These are phyloP conservation scores for Oryza nivara DNA, from an alignment of 176 grass and related monocot genomes.

Conservation along the genomic window DNA sequence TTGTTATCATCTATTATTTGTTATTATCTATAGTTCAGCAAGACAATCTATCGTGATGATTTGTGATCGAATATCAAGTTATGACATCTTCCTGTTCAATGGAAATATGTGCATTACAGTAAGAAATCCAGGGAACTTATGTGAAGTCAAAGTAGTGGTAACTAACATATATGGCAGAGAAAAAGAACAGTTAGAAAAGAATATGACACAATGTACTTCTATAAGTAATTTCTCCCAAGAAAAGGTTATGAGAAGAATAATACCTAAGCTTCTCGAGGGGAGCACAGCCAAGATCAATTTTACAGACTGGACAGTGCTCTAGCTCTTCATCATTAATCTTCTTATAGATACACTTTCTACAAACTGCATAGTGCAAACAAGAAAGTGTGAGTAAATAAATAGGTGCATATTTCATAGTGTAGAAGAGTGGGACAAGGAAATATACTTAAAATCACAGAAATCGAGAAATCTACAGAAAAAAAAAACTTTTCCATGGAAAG, in stretches of 20 bases:
- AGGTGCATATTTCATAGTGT: conserved; percentile 23
- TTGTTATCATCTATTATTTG: neutral
- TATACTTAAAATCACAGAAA: conserved; percentile 3
- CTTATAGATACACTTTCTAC: conserved; percentile 83
- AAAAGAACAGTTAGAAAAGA: conserved; percentile 35
- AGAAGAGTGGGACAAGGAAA: neutral
- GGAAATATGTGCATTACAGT: conserved; percentile 21
- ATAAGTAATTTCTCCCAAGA: neutral
- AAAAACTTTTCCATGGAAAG: conserved; percentile 5
- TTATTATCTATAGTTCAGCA: conserved; percentile 8
- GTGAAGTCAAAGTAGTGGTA: conserved; percentile 17
- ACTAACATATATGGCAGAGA: conserved; percentile 24
- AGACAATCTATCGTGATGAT: conserved; percentile 8
- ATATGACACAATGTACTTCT: neutral
- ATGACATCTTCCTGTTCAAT: conserved; percentile 21
- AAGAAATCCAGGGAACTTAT: conserved; percentile 22
- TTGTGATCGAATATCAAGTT: conserved; percentile 22
- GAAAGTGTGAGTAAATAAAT: conserved; percentile 20
- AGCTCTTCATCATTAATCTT: conserved; percentile 72
- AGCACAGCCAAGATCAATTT: conserved; percentile 68
- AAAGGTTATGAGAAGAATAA: conserved; percentile 44
- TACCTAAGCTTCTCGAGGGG: conserved; percentile 84
- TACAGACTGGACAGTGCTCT: conserved; percentile 76
- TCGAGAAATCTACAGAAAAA: neutral
- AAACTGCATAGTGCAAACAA: conserved; percentile 64